These are phyloP conservation scores for Escallonia herrerae DNA, from an alignment of 129 eudicot species.

Conservation along the genomic window DNA sequence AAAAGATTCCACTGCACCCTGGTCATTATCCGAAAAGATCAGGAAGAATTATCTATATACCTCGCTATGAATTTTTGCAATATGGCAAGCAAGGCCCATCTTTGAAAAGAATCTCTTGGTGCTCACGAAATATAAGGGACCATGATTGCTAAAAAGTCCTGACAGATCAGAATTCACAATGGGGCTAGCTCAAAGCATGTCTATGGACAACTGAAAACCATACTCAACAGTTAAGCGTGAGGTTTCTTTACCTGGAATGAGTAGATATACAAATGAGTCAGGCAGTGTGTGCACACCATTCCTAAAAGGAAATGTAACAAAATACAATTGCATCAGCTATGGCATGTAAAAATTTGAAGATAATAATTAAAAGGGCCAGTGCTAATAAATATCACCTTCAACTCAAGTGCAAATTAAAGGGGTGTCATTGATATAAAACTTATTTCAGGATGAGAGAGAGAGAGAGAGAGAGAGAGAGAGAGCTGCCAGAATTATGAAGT, in stretches of 20 bases:
- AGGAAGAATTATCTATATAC: conserved; percentile 21
- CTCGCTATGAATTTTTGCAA: conserved; percentile 97
- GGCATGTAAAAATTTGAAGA: neutral
- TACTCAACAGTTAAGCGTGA: neutral
- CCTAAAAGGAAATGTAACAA: conserved; percentile 30
- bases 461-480: no score
- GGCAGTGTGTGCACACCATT: conserved; percentile 77
- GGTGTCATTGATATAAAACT: no score
- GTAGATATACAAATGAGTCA: conserved; percentile 72
- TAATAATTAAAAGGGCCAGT: neutral
- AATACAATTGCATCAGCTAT: conserved; percentile 1
- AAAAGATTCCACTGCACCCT: neutral
- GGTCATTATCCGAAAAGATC: neutral
- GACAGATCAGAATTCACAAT: conserved; percentile 10
- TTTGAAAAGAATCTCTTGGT: conserved; percentile 80
- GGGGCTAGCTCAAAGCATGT: neutral
- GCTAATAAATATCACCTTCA: no score
- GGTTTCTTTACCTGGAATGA: conserved; percentile 66
- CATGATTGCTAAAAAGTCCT: conserved; percentile 96
- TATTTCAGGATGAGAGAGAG: no score
- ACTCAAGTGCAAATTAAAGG: no score
- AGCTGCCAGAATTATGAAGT: no score
- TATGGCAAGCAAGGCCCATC: conserved; percentile 98
- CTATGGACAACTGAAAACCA: neutral
- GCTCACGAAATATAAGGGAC: conserved; percentile 91